phyloP scores from a whole-genome alignment of 1,284 basidiomycete species.

The Heliocybe sulcata region DNA sequence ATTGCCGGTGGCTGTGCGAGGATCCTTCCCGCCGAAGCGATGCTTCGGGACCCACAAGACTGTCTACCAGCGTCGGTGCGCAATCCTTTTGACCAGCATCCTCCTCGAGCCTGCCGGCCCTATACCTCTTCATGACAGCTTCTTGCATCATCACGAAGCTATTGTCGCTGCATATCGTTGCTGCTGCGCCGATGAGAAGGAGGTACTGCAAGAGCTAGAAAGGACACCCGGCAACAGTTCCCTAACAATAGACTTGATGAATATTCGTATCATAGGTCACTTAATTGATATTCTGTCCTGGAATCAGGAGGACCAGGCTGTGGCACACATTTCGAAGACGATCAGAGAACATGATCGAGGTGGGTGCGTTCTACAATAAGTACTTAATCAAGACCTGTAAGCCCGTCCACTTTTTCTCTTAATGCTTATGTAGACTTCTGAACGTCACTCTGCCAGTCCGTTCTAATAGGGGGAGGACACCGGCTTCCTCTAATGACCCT shows the following conservation, averaged over 20 bases:
- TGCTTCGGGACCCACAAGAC: too few species aligned
- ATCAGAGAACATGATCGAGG: not conserved
- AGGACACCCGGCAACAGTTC: not conserved
- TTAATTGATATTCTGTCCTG: not conserved
- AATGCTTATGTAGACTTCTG: not conserved
- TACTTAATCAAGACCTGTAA: not conserved
- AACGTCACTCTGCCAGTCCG: conserved; percentile 4
- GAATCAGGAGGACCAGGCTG: not conserved
- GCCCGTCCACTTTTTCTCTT: not conserved
- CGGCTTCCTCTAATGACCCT: not conserved
- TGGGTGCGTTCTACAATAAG: not conserved
- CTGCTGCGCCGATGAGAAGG: not conserved
- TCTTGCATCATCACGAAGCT: not conserved
- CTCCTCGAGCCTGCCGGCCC: too few species aligned
- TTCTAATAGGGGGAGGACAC: conserved; percentile 1
- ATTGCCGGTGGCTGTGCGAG: too few species aligned
- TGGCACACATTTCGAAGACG: not conserved
- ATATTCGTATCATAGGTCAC: not conserved
- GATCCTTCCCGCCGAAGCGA: too few species aligned
- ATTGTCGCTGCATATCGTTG: not conserved
- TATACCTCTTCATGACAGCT: not conserved
- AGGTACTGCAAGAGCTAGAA: not conserved
- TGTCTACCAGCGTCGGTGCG: too few species aligned
- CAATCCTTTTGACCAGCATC: too few species aligned
- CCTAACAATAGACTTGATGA: not conserved